Percentiles rank a stretch among this genome's conserved stretches.
Evolutionary conservation across 2,329 filamentous ascomycete genomes (phyloP).

Genomic region (Apiospora koreana): DNA sequence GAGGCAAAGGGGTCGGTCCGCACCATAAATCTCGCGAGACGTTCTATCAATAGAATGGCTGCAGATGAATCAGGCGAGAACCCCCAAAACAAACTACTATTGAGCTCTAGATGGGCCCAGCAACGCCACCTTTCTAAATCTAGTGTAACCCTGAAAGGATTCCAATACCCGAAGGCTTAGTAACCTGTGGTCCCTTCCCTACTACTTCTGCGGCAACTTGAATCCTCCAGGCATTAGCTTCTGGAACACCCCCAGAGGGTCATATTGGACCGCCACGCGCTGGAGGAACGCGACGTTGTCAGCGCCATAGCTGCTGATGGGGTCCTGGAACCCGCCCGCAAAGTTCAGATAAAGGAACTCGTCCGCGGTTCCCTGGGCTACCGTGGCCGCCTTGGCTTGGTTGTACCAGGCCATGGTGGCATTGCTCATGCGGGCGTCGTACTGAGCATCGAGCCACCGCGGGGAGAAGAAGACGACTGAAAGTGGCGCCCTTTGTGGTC

Average conservation of each 20-base stretch:
- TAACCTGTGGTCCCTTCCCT: not conserved
- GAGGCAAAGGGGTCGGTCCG: too few species aligned
- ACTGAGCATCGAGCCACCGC: not conserved
- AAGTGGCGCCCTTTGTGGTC: too few species aligned
- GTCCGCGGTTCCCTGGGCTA: not conserved
- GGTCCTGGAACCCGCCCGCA: not conserved
- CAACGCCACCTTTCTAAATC: too few species aligned
- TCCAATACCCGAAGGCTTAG: too few species aligned
- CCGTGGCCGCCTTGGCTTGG: not conserved
- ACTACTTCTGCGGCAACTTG: not conserved
- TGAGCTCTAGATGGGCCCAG: too few species aligned
- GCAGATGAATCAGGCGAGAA: too few species aligned
- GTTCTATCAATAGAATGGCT: too few species aligned
- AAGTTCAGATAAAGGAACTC: not conserved
- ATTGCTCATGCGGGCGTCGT: not conserved
- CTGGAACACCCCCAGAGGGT: not conserved
- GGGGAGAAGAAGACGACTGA: not conserved
- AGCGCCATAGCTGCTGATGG: not conserved
- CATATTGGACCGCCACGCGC: not conserved
- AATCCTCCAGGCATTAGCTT: not conserved
- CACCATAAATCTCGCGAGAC: too few species aligned
- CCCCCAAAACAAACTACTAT: too few species aligned
- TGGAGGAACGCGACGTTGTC: not conserved
- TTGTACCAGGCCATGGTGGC: not conserved
- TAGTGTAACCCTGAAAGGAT: too few species aligned